Percentiles rank a stretch among this genome's conserved stretches.
These are phyloP conservation scores for Ceriops tagal DNA, from an alignment of 345 rosid genomes.

Conservation along the genomic window DNA sequence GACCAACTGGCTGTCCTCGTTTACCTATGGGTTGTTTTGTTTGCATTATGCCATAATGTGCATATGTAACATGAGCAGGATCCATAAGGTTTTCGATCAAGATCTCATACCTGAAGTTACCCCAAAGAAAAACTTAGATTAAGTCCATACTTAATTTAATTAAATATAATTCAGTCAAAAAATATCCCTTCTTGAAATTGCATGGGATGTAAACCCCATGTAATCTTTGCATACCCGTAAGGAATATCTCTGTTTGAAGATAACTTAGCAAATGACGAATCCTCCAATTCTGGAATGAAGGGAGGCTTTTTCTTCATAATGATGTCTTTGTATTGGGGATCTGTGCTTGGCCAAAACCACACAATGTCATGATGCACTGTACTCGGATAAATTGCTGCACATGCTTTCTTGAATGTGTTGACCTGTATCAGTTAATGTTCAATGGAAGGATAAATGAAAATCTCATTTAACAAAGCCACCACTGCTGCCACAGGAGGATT, in stretches of 20 bases:
- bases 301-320: constrained; percentile 62
- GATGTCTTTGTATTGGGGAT: constrained; percentile 64
- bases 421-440: constrained; percentile 38
- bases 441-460: neutral
- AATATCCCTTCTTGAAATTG: neutral
- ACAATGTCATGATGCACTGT: constrained; percentile 66
- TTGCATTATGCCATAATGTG: constrained; percentile 66
- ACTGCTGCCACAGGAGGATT: neutral
- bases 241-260: constrained; percentile 68
- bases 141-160: neutral
- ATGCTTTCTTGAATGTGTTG: constrained; percentile 69
- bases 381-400: constrained; percentile 69
- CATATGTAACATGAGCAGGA: constrained; percentile 92
- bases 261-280: constrained; percentile 57
- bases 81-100: constrained; percentile 85
- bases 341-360: constrained; percentile 88
- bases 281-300: constrained; percentile 60
- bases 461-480: neutral
- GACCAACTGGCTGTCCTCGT: constrained; percentile 19
- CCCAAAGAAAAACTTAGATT: neutral
- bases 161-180: too few species aligned
- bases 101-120: constrained; percentile 64
- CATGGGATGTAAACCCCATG: too few species aligned
- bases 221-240: constrained; percentile 50
- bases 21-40: constrained; percentile 37